Conservation (phyloP, 768 basidiomycete genomes). For the Serendipita sp. region DNA sequence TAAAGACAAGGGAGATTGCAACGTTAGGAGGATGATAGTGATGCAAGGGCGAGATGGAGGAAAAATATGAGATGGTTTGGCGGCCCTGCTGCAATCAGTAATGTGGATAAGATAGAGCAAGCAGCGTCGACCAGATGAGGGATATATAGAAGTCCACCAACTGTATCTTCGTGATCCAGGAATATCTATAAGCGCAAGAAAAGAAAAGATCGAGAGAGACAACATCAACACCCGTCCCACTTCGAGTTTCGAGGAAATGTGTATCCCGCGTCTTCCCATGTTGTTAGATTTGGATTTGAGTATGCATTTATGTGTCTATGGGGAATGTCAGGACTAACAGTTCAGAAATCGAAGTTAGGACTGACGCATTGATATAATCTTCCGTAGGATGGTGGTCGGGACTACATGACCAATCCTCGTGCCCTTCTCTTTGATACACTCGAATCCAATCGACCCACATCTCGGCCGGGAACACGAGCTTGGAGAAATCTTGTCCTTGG, state of each 20-base stretch:
- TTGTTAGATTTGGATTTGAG: slow-evolving; percentile 18
- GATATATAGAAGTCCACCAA: too few relatives aligned
- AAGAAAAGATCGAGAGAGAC: neutral
- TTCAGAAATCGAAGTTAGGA: neutral
- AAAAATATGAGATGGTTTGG: too few relatives aligned
- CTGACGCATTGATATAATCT: slow-evolving; percentile 17
- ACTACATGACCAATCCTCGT: slow-evolving; percentile 21
- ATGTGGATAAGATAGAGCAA: too few relatives aligned
- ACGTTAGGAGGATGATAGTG: too few relatives aligned
- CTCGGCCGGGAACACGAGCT: slow-evolving; percentile 53
- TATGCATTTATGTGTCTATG: slow-evolving; percentile 17
- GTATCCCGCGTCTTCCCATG: slow-evolving; percentile 18
- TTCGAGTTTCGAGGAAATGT: slow-evolving; percentile 17
- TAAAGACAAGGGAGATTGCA: too few relatives aligned
- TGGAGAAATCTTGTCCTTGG: slow-evolving; percentile 39
- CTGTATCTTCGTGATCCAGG: neutral
- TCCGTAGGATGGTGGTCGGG: slow-evolving; percentile 21
- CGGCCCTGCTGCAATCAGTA: too few relatives aligned
- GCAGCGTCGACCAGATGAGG: too few relatives aligned
- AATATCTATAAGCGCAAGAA: neutral
- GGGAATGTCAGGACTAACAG: neutral
- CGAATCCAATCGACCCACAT: slow-evolving; percentile 66
- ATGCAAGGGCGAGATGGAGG: too few relatives aligned
- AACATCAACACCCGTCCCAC: neutral
- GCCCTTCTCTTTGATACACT: slow-evolving; percentile 54